Percentiles rank a stretch among this genome's conserved stretches.
Conservation (phyloP, 2,329 filamentous ascomycete genomes). For the Sporothrix inflata region DNA sequence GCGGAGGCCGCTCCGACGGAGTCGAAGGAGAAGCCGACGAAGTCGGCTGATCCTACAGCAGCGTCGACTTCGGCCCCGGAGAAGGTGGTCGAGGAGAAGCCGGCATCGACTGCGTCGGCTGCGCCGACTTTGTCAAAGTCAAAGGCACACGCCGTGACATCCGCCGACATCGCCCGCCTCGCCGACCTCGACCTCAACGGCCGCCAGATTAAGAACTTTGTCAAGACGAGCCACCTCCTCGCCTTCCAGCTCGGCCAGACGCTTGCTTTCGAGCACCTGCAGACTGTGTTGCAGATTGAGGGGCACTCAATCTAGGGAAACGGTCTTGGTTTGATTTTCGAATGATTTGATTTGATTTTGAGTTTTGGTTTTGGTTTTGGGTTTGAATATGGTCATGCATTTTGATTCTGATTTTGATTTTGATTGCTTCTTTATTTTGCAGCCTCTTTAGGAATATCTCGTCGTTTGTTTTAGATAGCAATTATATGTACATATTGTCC, state of each 20-base stretch:
- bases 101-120: neutral
- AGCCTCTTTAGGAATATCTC: neutral
- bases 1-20: neutral
- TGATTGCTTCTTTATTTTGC: neutral
- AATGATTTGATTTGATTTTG: neutral
- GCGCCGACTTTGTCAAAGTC: neutral
- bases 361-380: neutral
- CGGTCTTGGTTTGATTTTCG: neutral
- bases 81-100: too few relatives aligned
- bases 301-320: neutral
- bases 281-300: constrained; percentile 38
- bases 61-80: neutral
- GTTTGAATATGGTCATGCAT: neutral
- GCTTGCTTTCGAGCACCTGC: constrained; percentile 39
- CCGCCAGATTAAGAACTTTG: constrained; percentile 42
- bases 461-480: neutral
- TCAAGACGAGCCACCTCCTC: constrained; percentile 40
- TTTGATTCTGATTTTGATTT: neutral
- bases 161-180: constrained; percentile 33
- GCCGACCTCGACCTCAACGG: constrained; percentile 39
- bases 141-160: constrained; percentile 3
- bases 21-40: neutral
- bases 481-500: neutral
- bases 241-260: constrained; percentile 41
- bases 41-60: neutral